phyloP scores from a whole-genome alignment of 1,284 basidiomycete species.

The Austropuccinia psidii region DNA sequence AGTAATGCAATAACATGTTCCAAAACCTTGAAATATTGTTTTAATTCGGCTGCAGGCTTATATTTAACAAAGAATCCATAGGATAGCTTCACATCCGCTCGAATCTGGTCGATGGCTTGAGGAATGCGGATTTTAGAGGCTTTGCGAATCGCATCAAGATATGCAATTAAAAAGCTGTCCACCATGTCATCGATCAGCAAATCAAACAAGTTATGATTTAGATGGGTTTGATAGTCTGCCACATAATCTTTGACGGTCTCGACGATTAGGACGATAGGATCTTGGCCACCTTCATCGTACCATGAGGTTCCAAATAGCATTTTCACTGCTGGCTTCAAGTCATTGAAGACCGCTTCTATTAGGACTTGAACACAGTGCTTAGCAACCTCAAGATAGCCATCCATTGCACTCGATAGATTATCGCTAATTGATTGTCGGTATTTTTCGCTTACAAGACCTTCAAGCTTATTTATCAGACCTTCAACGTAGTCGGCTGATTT shows the following conservation, averaged over 20 bases:
- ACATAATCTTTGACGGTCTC: conserved; percentile 97
- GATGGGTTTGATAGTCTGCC: conserved; percentile 78
- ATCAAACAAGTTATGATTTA: conserved; percentile 85
- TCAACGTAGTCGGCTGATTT: conserved; percentile 92
- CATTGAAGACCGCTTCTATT: conserved; percentile 91
- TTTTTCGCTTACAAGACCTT: conserved; percentile 85
- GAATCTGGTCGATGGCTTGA: conserved; percentile 68
- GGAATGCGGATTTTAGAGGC: conserved; percentile 83
- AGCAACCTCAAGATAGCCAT: conserved; percentile 95
- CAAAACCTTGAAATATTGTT: conserved; percentile 74
- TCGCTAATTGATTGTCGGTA: conserved; percentile 77
- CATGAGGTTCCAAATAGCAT: conserved; percentile 71
- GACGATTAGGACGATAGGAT: conserved; percentile 72
- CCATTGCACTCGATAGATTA: conserved; percentile 86
- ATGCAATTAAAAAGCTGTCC: conserved; percentile 80
- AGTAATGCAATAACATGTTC: conserved; percentile 76
- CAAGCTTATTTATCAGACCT: conserved; percentile 71
- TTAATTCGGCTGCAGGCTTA: conserved; percentile 72
- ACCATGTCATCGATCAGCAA: conserved; percentile 86
- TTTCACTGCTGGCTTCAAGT: conserved; percentile 80
- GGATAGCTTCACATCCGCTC: conserved; percentile 67
- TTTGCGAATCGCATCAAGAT: conserved; percentile 78
- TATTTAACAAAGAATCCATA: conserved; percentile 73
- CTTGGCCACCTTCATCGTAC: conserved; percentile 58
- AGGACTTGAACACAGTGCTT: conserved; percentile 92